These are phyloP conservation scores for Brassica hybrid DNA, from an alignment of 441 rosid genomes.

Conservation along the genomic window DNA sequence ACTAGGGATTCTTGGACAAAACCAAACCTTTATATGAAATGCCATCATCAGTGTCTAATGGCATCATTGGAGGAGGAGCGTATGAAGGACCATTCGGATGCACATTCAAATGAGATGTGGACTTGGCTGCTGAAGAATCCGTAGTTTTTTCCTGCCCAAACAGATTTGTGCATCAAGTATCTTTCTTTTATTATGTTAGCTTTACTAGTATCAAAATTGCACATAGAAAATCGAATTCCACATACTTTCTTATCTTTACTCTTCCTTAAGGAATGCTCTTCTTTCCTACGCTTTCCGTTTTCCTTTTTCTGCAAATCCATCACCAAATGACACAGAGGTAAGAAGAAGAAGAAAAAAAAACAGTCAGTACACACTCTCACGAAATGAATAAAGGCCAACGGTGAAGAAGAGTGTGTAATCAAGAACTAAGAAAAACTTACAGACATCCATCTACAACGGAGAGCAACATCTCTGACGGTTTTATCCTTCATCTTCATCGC, in stretches of 20 bases:
- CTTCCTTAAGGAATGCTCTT: constrained; percentile 81
- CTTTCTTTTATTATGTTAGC: neutral
- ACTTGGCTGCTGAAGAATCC: constrained; percentile 68
- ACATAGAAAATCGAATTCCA: neutral
- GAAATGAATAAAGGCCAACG: neutral
- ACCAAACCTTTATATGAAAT: constrained; percentile 83
- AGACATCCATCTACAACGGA: constrained; percentile 83
- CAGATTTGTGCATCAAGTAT: neutral
- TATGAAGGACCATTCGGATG: constrained; percentile 75
- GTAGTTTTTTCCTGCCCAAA: constrained; percentile 71
- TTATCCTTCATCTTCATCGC: constrained; percentile 71
- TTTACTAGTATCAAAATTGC: neutral
- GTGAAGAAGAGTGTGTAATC: neutral
- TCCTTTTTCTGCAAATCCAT: constrained; percentile 72
- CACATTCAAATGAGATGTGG: constrained; percentile 71
- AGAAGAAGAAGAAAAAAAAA: neutral
- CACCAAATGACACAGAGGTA: neutral
- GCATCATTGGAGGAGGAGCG: constrained; percentile 67
- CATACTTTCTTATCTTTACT: constrained; percentile 82
- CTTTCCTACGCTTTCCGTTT: constrained; percentile 86
- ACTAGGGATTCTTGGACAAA: constrained; percentile 3
- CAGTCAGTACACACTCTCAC: neutral
- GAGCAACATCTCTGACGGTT: constrained; percentile 77
- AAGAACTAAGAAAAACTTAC: constrained; percentile 47
- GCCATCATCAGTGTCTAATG: constrained; percentile 76